Evolutionary conservation across 768 basidiomycete genomes (phyloP), one percentile per base, ranked within the genome.

Genomic region (Saitozyma sp.): DNA sequence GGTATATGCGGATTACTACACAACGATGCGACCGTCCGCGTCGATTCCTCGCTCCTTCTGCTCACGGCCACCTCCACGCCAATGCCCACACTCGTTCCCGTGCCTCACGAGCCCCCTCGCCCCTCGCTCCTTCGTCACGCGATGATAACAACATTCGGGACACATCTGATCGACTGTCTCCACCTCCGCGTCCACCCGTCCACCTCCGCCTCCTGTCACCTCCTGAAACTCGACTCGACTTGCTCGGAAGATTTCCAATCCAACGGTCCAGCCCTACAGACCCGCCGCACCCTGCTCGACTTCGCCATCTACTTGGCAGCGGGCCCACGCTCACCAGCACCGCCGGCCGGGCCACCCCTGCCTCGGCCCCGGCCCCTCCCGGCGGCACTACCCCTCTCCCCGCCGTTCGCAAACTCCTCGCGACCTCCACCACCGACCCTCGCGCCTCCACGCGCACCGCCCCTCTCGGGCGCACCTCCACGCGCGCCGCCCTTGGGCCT

Each of bases 381-480:
- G n/a, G 45, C 45, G 13, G 45, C 45, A 39, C 67, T 57, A n/a
- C 62, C 56, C 54, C 59, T 58, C 50, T 62, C 51, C n/a, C 63
- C 64, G 13, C 67, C 61, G 20, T 65, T 60, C 9, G 48, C 59
- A 38, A 67, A 67, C 41, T 60, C 58, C 19, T 59, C 58, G 50
- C 42, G 42, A 8, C 55, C 55, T 13, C 40, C 38, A n/a, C 17
- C 16, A 4, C 51, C 37, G 10, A 16, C 10, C 29, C 16, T 20
- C 41, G 37, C 54, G 6, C n/a, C 40, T 2, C 54, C 54, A 20
- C 40, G 14, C n/a, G 10, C 16, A 11, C 20, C 20, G 41, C 20
- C 54, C 54, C 10, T 11, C 54, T 56, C 11, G 29, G 9, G n/a
- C 40, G 17, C 37, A 40, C 58, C 58, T 20, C 40, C 59, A 40